Evolutionary conservation across 2,329 filamentous ascomycete species (phyloP).

Genomic region (Graphiopsis chlorocephala): DNA sequence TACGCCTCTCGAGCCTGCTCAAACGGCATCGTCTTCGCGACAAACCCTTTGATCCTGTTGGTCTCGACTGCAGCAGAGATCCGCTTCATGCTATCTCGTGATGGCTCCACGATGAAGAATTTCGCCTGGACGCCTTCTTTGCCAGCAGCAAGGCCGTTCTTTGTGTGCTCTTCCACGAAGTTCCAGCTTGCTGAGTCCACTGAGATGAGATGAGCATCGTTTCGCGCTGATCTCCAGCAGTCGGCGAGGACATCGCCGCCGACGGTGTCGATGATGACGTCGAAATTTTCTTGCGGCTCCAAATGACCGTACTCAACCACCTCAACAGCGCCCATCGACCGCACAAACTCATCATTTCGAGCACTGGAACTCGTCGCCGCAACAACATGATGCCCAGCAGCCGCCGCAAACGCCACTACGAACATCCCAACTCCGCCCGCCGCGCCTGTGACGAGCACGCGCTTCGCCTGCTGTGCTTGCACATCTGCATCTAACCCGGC

Average conservation of each 20-base stretch:
- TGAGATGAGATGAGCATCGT: not conserved
- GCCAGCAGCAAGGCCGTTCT: not conserved
- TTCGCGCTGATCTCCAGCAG: not conserved
- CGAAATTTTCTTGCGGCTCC: slow-evolving; percentile 20
- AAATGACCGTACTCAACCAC: slow-evolving; percentile 36
- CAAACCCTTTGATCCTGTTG: not conserved
- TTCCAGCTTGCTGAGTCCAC: slow-evolving; percentile 31
- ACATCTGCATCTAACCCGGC: not conserved
- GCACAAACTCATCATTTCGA: slow-evolving; percentile 33
- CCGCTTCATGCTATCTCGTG: not conserved
- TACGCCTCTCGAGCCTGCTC: slow-evolving; percentile 1
- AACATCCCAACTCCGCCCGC: slow-evolving; percentile 43
- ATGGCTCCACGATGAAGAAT: slow-evolving; percentile 12
- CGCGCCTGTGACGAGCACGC: slow-evolving; percentile 43
- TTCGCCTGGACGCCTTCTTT: not conserved
- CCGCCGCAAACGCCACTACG: slow-evolving; percentile 40
- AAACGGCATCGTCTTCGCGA: slow-evolving; percentile 3
- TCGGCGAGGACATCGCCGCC: slow-evolving; percentile 8
- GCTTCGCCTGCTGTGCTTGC: slow-evolving; percentile 9
- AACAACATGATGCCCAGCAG: slow-evolving; percentile 37
- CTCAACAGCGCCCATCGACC: slow-evolving; percentile 38
- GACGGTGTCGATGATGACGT: slow-evolving; percentile 15
- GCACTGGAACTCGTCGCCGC: slow-evolving; percentile 34
- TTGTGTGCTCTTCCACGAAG: not conserved
- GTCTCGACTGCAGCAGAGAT: slow-evolving; percentile 5